Evolutionary conservation across 2,329 filamentous ascomycete species (phyloP).

Genomic region (Magnaporthales sp.): DNA sequence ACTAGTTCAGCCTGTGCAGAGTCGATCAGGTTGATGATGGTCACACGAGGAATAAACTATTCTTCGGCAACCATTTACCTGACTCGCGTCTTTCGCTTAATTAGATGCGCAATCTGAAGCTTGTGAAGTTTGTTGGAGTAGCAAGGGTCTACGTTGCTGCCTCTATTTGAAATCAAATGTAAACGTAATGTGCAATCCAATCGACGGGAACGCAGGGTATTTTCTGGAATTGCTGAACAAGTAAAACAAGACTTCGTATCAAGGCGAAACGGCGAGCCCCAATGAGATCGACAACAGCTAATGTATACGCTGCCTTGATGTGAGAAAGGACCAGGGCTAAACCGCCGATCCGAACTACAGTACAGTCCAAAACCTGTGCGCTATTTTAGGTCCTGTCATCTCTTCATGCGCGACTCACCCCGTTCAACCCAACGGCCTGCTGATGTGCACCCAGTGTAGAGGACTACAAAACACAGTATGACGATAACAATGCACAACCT

Average conservation of each 20-base stretch:
- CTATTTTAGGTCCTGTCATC: background rate
- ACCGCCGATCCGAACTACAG: background rate
- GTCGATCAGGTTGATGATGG: no score
- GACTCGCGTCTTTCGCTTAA: no score
- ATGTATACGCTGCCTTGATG: background rate
- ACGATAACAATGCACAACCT: background rate
- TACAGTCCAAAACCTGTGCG: background rate
- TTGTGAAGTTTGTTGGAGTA: no score
- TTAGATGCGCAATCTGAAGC: no score
- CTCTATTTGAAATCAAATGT: no score
- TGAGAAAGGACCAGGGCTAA: background rate
- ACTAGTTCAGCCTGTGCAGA: no score
- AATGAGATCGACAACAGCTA: background rate
- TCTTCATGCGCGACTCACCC: background rate
- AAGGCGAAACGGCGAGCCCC: background rate
- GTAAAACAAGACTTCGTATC: background rate
- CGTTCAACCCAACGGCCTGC: background rate
- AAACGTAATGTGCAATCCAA: no score
- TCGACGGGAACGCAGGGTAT: no score
- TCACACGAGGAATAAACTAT: no score
- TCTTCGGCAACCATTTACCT: no score
- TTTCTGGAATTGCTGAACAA: no score
- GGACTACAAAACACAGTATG: background rate
- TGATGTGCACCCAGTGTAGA: background rate
- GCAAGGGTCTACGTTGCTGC: no score